These are phyloP conservation scores for Cladophialophora carrionii DNA, from an alignment of 2,329 filamentous ascomycete species.

Conservation along the genomic window DNA sequence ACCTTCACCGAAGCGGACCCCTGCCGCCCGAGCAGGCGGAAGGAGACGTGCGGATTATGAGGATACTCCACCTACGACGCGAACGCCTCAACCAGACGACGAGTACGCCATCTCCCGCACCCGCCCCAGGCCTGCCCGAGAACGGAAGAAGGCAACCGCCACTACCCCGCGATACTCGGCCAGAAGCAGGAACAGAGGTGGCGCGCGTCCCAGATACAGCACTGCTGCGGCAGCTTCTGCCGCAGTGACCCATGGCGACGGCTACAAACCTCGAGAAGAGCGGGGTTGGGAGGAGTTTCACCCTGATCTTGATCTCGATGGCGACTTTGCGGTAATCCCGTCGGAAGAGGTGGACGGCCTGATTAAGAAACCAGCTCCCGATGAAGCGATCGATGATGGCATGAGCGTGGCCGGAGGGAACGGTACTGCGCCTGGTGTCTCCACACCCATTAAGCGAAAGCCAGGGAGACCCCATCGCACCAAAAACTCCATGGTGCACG, in stretches of 20 bases:
- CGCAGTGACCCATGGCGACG: constrained; percentile 85
- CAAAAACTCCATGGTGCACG: constrained; percentile 62
- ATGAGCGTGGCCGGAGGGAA: constrained; percentile 53
- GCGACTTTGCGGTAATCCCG: constrained; percentile 74
- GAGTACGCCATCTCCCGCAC: constrained; percentile 49
- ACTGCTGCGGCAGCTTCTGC: constrained; percentile 85
- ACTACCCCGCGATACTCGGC: constrained; percentile 34
- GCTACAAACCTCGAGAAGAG: constrained; percentile 96
- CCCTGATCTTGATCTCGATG: constrained; percentile 88
- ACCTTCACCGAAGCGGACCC: constrained; percentile 53
- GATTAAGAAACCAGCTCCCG: constrained; percentile 47
- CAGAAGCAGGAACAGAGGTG: constrained; percentile 33
- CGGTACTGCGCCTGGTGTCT: constrained; percentile 89
- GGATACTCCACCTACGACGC: constrained; percentile 18
- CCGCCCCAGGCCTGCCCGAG: constrained; percentile 51
- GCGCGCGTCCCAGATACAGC: constrained; percentile 69
- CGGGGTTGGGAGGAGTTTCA: constrained; percentile 98
- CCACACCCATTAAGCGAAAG: constrained; percentile 64
- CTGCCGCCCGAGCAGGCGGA: constrained; percentile 82
- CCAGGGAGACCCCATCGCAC: constrained; percentile 69
- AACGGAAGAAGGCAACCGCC: constrained; percentile 29
- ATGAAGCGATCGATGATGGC: constrained; percentile 37
- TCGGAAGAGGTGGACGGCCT: constrained; percentile 84
- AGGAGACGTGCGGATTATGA: constrained; percentile 80
- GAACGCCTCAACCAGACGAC: constrained; percentile 59